Base-by-base conservation (phyloP, 2,329 filamentous ascomycete genomes). In the Acarospora socialis region DNA sequence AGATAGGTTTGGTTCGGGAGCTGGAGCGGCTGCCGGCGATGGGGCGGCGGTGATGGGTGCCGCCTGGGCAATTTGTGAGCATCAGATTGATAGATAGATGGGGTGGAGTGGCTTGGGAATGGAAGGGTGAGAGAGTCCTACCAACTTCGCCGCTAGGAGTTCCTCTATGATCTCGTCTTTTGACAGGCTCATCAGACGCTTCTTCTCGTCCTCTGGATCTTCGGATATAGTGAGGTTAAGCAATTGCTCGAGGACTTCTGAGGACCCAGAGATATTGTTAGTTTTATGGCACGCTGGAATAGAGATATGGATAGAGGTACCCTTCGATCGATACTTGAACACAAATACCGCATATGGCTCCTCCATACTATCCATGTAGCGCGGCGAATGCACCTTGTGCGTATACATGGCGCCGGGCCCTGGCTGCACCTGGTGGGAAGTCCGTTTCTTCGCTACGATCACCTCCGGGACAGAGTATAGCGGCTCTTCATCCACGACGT, bases 401-500 rank as follows among this genome's bases (percentile, higher is more conserved):
- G 25, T 21, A 21, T 45, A 46, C 18, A 31, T 21, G 10, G 29
- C 31, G 13, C 35, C 31, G 8, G 23, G 33, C 8, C 39, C 37
- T 5, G 31, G 34, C 10, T 28, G 43, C 10, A 46, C 37, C 28
- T 43, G 40, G 24, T 45, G 41, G 10, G 41, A 36, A 3, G 29
- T 36, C 13, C 24, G 28, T 8, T 33, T 33, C 20, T 28, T 15
- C 17, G 15, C 7, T 4, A 37, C 30, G n/a, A 39, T 27, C 5
- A 29, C 25, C 8, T 21, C 25, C 10, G 39, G 36, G 18, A 43
- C 22, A 4, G 14, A 29, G 31, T 42, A 42, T n/a, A 39, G 7
- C 2, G 40, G 35, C 7, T 24, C 25, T 20, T 40, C 38, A 6
- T 30, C 21, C 20, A 40, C 59, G 56, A 43, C 57, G 54, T 22